Conservation (phyloP, 345 rosid species). For the Eucalyptus sideroxylon region DNA sequence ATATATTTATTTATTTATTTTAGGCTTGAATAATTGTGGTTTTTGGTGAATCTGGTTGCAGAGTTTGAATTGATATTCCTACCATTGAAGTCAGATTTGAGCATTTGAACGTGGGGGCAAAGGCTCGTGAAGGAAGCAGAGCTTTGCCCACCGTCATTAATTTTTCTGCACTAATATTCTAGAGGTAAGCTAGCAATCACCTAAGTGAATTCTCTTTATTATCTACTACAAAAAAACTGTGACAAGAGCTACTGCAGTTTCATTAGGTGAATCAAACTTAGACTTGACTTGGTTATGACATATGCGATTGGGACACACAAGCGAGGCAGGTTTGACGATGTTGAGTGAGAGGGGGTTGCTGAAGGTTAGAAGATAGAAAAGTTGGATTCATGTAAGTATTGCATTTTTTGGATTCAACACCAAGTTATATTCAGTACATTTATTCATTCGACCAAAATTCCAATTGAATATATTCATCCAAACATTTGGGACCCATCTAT, state of each 20-base stretch:
- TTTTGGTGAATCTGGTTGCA: neutral
- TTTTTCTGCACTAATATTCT: slow-evolving; percentile 27
- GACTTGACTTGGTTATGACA: neutral
- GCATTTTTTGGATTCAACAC: neutral
- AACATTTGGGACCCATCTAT: neutral
- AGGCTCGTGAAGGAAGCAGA: slow-evolving; percentile 51
- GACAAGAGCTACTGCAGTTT: neutral
- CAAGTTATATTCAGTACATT: too few relatives aligned
- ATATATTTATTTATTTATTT: neutral
- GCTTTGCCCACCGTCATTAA: slow-evolving; percentile 55
- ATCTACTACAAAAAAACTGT: too few relatives aligned
- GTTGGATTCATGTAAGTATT: neutral
- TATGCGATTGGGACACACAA: too few relatives aligned
- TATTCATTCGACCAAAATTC: neutral
- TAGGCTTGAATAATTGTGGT: neutral
- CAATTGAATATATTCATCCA: neutral
- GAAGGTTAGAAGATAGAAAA: too few relatives aligned
- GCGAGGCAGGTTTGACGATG: fast-evolving
- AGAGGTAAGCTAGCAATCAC: slow-evolving; percentile 20
- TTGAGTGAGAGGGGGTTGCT: neutral
- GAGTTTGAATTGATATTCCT: slow-evolving; percentile 46
- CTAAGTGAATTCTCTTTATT: neutral
- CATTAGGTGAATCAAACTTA: neutral
- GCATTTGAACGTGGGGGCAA: slow-evolving; percentile 37
- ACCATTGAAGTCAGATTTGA: slow-evolving; percentile 45